A percentile compares a stretch with the other conserved stretches of the same genome.
Conservation (phyloP, 2,329 filamentous ascomycete species). For the Paecilomyces fulvus region DNA sequence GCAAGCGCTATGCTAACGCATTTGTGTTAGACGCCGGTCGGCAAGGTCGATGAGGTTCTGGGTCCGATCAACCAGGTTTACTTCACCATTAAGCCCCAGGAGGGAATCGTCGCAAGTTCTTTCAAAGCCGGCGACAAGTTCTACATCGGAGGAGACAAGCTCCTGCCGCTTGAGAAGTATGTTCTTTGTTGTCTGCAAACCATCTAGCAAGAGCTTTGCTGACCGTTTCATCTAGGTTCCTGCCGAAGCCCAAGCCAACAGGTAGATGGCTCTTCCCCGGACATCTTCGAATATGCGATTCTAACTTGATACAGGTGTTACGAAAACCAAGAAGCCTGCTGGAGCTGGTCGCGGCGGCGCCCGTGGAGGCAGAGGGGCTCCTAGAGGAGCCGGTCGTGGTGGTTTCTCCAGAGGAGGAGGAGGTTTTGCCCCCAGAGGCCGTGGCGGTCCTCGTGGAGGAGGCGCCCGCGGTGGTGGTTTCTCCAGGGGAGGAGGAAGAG, state of each 20-base stretch:
- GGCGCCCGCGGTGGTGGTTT: constrained; percentile 34
- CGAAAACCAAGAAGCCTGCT: constrained; percentile 62
- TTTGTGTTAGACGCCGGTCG: constrained; percentile 60
- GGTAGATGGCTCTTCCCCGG: constrained; percentile 23
- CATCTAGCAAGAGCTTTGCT: not conserved
- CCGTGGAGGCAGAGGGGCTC: constrained; percentile 39
- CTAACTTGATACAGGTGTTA: constrained; percentile 45
- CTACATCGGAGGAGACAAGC: constrained; percentile 90
- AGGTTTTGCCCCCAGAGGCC: constrained; percentile 41
- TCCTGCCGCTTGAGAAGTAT: constrained; percentile 80
- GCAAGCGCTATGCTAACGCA: constrained; percentile 1
- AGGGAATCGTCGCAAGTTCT: constrained; percentile 87
- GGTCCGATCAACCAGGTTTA: constrained; percentile 96
- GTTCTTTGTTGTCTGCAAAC: constrained; percentile 7
- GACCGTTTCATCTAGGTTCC: constrained; percentile 50
- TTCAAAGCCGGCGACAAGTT: constrained; percentile 98
- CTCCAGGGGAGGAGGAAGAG: constrained; percentile 21
- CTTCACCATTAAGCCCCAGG: constrained; percentile 96
- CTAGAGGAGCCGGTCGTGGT: constrained; percentile 34
- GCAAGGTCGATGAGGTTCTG: constrained; percentile 96
- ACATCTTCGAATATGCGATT: constrained; percentile 4
- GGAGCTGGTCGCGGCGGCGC: constrained; percentile 46
- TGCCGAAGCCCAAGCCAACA: constrained; percentile 81
- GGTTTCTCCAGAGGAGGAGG: no score
- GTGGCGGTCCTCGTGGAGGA: constrained; percentile 37